phyloP scores from a whole-genome alignment of 2,329 filamentous ascomycete species.

The Venturia aucupariae region DNA sequence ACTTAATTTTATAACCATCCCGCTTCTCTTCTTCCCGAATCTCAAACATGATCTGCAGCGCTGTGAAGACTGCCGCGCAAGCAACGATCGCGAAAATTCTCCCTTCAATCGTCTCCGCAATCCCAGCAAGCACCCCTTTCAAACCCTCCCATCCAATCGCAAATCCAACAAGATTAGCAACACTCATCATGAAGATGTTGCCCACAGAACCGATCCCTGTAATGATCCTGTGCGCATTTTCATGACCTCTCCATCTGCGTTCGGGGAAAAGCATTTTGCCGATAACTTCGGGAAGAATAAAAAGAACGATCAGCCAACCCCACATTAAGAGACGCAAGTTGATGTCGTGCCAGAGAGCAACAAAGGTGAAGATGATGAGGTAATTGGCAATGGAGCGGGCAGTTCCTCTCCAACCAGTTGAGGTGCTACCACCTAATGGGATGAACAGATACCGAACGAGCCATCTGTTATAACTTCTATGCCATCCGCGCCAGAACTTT shows the following conservation, averaged over 20 bases:
- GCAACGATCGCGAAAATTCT: constrained; percentile 62
- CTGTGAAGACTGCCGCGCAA: constrained; percentile 69
- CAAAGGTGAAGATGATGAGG: constrained; percentile 85
- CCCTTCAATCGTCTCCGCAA: constrained; percentile 68
- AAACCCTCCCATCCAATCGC: constrained; percentile 85
- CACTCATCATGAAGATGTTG: constrained; percentile 92
- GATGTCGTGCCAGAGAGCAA: constrained; percentile 97
- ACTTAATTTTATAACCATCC: constrained; percentile 74
- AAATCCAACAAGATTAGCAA: constrained; percentile 89
- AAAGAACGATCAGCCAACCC: constrained; percentile 94
- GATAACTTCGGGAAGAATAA: constrained; percentile 77
- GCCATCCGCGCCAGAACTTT: constrained; percentile 94
- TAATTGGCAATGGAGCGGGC: constrained; percentile 62
- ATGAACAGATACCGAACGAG: constrained; percentile 88
- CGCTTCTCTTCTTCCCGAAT: constrained; percentile 76
- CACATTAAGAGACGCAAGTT: constrained; percentile 82
- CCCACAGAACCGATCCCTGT: constrained; percentile 71
- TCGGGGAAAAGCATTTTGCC: constrained; percentile 57
- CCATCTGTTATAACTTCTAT: constrained; percentile 92
- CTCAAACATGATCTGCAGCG: constrained; percentile 94
- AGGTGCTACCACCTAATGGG: constrained; percentile 65
- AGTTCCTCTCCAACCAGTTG: constrained; percentile 31
- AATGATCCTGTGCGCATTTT: constrained; percentile 67
- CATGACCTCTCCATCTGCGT: constrained; percentile 58
- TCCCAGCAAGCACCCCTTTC: constrained; percentile 63